Evolutionary conservation across 305 asterid genomes (phyloP).

Genomic region (Fraxinus greggii): DNA sequence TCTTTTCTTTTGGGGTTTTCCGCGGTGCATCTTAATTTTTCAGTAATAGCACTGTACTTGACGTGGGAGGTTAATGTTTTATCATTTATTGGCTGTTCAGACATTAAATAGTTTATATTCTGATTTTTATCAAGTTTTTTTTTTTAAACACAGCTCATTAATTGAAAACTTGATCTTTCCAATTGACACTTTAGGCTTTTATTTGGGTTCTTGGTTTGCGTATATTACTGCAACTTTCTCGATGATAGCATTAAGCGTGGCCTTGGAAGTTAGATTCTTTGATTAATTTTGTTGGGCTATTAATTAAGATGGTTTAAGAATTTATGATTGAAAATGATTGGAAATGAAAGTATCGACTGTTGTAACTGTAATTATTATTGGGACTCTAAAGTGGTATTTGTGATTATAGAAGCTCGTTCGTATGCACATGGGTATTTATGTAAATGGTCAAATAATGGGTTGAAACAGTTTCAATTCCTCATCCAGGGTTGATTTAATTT

Average conservation of each 20-base stretch:
- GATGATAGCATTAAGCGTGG: neutral
- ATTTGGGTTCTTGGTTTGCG: neutral
- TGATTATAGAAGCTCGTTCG: neutral
- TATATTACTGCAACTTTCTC: neutral
- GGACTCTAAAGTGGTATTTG: neutral
- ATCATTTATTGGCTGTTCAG: neutral
- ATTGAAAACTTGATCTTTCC: neutral
- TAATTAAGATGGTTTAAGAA: neutral
- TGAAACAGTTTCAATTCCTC: constrained; percentile 14
- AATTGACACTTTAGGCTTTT: neutral
- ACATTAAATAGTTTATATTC: neutral
- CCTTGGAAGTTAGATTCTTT: constrained; percentile 6
- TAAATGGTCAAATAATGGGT: neutral
- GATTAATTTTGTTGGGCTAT: constrained; percentile 4
- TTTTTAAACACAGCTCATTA: neutral
- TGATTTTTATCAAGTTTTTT: constrained; percentile 2
- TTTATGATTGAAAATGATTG: constrained; percentile 4
- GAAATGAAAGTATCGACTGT: neutral
- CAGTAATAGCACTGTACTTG: neutral
- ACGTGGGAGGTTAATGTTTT: neutral
- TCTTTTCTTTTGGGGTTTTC: neutral
- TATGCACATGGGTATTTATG: constrained; percentile 9
- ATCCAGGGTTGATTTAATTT: neutral
- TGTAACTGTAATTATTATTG: neutral
- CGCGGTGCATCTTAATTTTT: neutral